These are phyloP conservation scores for Fraxinus anomala DNA, from an alignment of 257 asterid genomes.

Conservation along the genomic window DNA sequence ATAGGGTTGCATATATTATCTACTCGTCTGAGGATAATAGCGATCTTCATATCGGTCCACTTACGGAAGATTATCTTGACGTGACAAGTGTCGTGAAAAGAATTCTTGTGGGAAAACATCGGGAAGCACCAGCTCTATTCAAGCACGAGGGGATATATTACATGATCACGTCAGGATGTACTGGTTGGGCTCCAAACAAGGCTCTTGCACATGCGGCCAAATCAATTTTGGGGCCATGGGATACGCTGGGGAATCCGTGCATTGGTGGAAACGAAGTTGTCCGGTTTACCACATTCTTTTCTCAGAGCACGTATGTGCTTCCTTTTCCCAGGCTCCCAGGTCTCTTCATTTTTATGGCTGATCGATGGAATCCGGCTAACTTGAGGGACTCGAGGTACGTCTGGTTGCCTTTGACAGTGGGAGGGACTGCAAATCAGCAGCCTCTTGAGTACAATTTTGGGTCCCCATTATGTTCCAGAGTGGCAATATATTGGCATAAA, in stretches of 20 bases:
- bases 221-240: conserved; percentile 95
- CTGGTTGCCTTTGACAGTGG: conserved; percentile 81
- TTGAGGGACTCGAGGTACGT: conserved; percentile 86
- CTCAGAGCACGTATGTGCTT: conserved; percentile 84
- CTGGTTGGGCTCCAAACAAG: conserved; percentile 97
- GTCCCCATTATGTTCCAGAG: conserved; percentile 90
- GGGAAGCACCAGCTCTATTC: conserved; percentile 97
- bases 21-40: conserved; percentile 91
- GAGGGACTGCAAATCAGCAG: conserved; percentile 78
- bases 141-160: conserved; percentile 79
- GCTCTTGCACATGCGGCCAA: conserved; percentile 93
- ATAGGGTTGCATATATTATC: conserved; percentile 69
- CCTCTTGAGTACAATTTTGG: conserved; percentile 85
- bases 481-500: conserved; percentile 88
- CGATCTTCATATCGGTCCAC: conserved; percentile 86
- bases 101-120: conserved; percentile 74
- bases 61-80: conserved; percentile 57
- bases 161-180: conserved; percentile 97
- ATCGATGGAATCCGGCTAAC: conserved; percentile 93
- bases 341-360: conserved; percentile 82
- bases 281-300: conserved; percentile 65
- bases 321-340: conserved; percentile 73
- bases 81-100: conserved; percentile 51
- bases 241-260: conserved; percentile 88
- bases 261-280: conserved; percentile 80